Percentiles rank a stretch among this genome's conserved stretches.
phyloP scores from a whole-genome alignment of 306 rosid genomes.

The Medicago truncatula region DNA sequence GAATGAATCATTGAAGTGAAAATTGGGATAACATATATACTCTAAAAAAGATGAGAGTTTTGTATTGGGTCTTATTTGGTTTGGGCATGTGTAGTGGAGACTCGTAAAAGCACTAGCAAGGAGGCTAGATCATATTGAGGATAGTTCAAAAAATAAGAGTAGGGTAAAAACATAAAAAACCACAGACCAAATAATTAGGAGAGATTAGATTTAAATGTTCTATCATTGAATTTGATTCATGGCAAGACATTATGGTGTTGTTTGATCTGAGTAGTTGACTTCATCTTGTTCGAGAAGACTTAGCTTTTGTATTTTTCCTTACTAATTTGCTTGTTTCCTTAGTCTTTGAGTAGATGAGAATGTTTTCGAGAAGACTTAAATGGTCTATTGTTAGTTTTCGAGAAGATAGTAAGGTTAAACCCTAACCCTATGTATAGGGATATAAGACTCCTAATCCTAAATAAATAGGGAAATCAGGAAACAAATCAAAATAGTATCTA shows the following conservation, averaged over 20 bases:
- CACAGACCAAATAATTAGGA: background rate
- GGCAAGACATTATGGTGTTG: conserved; percentile 23
- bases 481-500: background rate
- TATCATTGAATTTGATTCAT: background rate
- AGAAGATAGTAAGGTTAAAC: background rate
- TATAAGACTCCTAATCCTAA: background rate
- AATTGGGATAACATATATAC: background rate
- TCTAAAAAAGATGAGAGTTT: background rate
- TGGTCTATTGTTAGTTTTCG: too few relatives aligned
- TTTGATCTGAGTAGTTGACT: background rate
- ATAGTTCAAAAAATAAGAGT: background rate
- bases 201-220: conserved; percentile 1
- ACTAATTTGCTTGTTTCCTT: background rate
- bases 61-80: background rate
- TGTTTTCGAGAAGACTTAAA: too few relatives aligned
- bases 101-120: conserved; percentile 4
- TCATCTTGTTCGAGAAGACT: background rate
- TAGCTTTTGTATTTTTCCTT: background rate
- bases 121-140: background rate
- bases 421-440: background rate
- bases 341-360: too few relatives aligned
- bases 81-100: background rate
- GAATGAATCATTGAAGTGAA: background rate
- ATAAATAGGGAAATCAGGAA: background rate
- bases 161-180: background rate